Evolutionary conservation across 2,329 filamentous ascomycete species (phyloP).

Genomic region (Elsinoe necatrix): DNA sequence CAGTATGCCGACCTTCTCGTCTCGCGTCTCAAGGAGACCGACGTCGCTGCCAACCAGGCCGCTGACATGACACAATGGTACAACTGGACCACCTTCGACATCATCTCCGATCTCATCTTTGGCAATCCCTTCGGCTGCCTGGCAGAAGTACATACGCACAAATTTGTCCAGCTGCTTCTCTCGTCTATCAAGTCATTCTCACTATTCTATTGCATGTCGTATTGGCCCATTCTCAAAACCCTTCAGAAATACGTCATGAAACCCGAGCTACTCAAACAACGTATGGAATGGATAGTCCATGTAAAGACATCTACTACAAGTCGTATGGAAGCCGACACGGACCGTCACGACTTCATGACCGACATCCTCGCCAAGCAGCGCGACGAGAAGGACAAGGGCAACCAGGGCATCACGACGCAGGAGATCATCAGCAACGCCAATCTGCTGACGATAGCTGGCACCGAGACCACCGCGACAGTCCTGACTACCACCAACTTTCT

Average conservation of each 20-base stretch:
- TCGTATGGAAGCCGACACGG: constrained; percentile 26
- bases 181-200: constrained; percentile 24
- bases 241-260: constrained; percentile 18
- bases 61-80: constrained; percentile 27
- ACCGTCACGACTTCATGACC: constrained; percentile 22
- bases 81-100: constrained; percentile 34
- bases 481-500: constrained; percentile 36
- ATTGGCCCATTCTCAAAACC: constrained; percentile 21
- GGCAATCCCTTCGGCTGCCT: constrained; percentile 28
- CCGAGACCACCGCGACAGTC: constrained; percentile 45
- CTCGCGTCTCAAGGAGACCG: constrained; percentile 24
- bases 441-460: constrained; percentile 38
- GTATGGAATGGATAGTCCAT: constrained; percentile 22
- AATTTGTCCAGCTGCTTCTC: constrained; percentile 27
- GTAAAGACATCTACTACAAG: constrained; percentile 23
- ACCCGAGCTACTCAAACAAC: constrained; percentile 19
- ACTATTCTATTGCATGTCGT: constrained; percentile 23
- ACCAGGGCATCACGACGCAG: constrained; percentile 25
- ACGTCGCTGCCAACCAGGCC: constrained; percentile 14
- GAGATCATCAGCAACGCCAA: constrained; percentile 31
- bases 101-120: constrained; percentile 31
- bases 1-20: constrained; percentile 34
- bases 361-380: constrained; percentile 20
- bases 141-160: constrained; percentile 23
- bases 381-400: constrained; percentile 18